Conservation (phyloP, 2,329 filamentous ascomycete genomes). For the Aspergillus sp. region DNA sequence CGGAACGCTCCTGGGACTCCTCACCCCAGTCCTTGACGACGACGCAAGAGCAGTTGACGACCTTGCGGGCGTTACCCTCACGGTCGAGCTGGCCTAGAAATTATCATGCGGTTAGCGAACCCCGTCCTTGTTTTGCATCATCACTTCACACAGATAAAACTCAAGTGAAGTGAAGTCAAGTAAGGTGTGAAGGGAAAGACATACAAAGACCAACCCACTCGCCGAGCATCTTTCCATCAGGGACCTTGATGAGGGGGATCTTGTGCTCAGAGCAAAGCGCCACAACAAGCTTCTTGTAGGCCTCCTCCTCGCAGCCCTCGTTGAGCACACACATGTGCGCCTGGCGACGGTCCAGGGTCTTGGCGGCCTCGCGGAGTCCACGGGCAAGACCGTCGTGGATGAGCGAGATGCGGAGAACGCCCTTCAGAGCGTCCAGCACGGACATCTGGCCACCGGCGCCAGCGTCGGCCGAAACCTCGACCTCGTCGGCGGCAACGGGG, state of each 20-base stretch:
- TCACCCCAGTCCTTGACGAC: constrained; percentile 99
- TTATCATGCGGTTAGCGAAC: too few relatives aligned
- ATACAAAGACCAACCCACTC: constrained; percentile 99
- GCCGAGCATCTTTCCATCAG: constrained; percentile 98
- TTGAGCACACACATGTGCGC: constrained; percentile 99
- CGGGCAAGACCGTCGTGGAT: constrained; percentile 99
- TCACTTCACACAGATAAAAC: too few relatives aligned
- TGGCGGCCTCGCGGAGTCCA: constrained; percentile 96
- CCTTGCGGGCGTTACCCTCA: constrained; percentile 99
- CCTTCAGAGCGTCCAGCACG: constrained; percentile 97
- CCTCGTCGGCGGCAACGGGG: constrained; percentile 76
- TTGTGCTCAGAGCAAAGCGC: constrained; percentile 99
- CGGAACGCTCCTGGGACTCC: constrained; percentile 97
- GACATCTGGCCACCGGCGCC: constrained; percentile 74
- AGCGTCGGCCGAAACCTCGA: constrained; percentile 93
- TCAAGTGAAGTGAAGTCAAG: too few relatives aligned
- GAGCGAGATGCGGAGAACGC: constrained; percentile 95
- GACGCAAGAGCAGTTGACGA: constrained; percentile 99
- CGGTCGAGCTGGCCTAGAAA: constrained; percentile 82
- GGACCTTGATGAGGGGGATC: constrained; percentile 99
- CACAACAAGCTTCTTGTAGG: constrained; percentile 99
- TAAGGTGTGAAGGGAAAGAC: constrained; percentile 44
- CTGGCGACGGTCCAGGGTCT: constrained; percentile 97
- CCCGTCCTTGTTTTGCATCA: too few relatives aligned
- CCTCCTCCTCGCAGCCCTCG: constrained; percentile 99